These are phyloP conservation scores for Aspergillus oerlinghausenensis DNA, from an alignment of 2,329 filamentous ascomycete genomes.

Conservation along the genomic window DNA sequence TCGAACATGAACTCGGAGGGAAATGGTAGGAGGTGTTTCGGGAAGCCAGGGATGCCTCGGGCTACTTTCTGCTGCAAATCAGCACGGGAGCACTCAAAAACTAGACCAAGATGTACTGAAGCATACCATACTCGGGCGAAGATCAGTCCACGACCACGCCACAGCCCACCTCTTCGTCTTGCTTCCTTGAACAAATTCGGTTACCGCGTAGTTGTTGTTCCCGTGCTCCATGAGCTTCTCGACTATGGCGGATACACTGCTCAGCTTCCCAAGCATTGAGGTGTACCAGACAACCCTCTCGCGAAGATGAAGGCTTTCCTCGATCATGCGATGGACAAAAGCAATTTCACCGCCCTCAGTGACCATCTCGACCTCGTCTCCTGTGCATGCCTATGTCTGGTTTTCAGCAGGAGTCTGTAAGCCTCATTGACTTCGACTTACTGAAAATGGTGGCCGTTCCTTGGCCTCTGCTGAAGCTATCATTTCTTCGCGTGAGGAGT, in stretches of 20 bases:
- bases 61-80: conserved; percentile 25
- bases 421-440: conserved; percentile 39
- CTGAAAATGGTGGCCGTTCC: conserved; percentile 61
- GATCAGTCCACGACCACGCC: conserved; percentile 74
- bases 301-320: conserved; percentile 60
- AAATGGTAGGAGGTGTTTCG: conserved; percentile 50
- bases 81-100: background rate
- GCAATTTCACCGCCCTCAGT: conserved; percentile 69
- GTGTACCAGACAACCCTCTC: conserved; percentile 79
- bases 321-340: conserved; percentile 67
- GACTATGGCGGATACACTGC: conserved; percentile 59
- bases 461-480: conserved; percentile 62
- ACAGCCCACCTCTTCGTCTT: conserved; percentile 83
- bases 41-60: conserved; percentile 40
- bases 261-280: conserved; percentile 82
- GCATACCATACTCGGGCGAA: conserved; percentile 57
- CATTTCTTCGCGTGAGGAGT: conserved; percentile 69
- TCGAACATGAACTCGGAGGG: conserved; percentile 49
- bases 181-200: conserved; percentile 70
- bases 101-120: background rate
- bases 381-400: conserved; percentile 56
- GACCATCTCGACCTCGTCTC: conserved; percentile 80
- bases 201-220: conserved; percentile 76
- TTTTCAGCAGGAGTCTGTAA: background rate
- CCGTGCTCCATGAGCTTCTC: conserved; percentile 52